These are phyloP conservation scores for Zopfochytrium polystomum DNA, from an alignment of 371 early-diverging fungal species.

Conservation along the genomic window DNA sequence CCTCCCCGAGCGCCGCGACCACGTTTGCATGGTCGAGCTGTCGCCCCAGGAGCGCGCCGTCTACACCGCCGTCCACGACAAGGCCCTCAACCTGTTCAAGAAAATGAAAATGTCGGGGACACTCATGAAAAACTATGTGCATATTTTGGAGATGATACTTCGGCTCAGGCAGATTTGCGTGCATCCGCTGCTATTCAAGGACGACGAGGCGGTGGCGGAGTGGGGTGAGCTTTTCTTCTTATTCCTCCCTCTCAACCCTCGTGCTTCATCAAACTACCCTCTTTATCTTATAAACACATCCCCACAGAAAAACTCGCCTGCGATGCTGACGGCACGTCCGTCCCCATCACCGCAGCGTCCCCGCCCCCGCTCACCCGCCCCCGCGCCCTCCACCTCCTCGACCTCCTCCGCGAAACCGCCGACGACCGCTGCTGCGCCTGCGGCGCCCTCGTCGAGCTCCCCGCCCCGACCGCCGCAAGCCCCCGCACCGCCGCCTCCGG, in stretches of 20 bases:
- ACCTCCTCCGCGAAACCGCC: constrained; percentile 39
- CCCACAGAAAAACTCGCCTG: background rate
- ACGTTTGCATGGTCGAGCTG: constrained; percentile 46
- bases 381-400: constrained; percentile 32
- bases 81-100: constrained; percentile 43
- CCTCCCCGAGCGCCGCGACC: constrained; percentile 51
- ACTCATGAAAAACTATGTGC: constrained; percentile 59
- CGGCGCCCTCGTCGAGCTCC: constrained; percentile 18
- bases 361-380: constrained; percentile 25
- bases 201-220: too few species aligned
- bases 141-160: constrained; percentile 56
- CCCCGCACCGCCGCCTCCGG: too few species aligned
- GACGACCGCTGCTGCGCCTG: constrained; percentile 38
- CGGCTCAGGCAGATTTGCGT: constrained; percentile 57
- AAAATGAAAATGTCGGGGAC: constrained; percentile 42
- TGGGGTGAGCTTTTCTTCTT: too few species aligned
- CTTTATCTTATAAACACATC: too few species aligned
- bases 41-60: constrained; percentile 50
- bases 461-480: too few species aligned
- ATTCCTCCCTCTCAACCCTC: too few species aligned
- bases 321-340: constrained; percentile 11
- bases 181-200: constrained; percentile 42
- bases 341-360: constrained; percentile 4
- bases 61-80: constrained; percentile 48
- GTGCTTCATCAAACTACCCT: too few species aligned